Evolutionary conservation across 257 asterid species (phyloP), one percentile per base, ranked within the genome.

Genomic region (Solanum boliviense): DNA sequence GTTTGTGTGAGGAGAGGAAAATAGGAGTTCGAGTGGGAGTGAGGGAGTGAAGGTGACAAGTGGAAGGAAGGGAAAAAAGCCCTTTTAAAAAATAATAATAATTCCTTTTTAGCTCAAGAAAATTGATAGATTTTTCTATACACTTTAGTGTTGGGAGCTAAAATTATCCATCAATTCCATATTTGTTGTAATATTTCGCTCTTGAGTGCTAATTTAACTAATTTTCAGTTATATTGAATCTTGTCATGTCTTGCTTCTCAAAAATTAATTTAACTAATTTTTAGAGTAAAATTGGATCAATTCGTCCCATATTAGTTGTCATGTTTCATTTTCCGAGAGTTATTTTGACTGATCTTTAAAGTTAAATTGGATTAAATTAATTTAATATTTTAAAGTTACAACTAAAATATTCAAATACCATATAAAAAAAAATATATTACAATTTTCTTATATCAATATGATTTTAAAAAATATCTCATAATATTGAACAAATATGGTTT

Each of bases 1-100:
- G 56, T 89, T 85, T 90, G 88, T 93, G 90, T 90, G 93, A 41
- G 92, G 83, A 48, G 94, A 91, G 96, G 87, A 87, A 93, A 93
- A 92, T 91, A 94, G 91, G 94, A 90, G 92, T 88, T 92, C 87
- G 52, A 91, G 91, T 91, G 87, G 38, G 88, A 86, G 31, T 39
- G 62, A 68, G 84, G 81, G 90, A 88, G 90, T 88, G 88, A 88
- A 78, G 86, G 91, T 89, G 96, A 93, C 97, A 94, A 90, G 93
- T 94, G 98, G 97, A 84, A 85, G 95, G 95, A 87, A 25, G 90
- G 89, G 88, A 76, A 86, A 78, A 44, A 78, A 5, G 8, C 15
- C 27, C 16, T 7, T 5, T 10, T 4, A 13, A 46, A 44, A 44
- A 44, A 44, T 0, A 12, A 44, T 1, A 7, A 35, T 1, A 12